These are phyloP conservation scores for Fonsecaea pedrosoi DNA, from an alignment of 2,329 filamentous ascomycete genomes.

Conservation along the genomic window DNA sequence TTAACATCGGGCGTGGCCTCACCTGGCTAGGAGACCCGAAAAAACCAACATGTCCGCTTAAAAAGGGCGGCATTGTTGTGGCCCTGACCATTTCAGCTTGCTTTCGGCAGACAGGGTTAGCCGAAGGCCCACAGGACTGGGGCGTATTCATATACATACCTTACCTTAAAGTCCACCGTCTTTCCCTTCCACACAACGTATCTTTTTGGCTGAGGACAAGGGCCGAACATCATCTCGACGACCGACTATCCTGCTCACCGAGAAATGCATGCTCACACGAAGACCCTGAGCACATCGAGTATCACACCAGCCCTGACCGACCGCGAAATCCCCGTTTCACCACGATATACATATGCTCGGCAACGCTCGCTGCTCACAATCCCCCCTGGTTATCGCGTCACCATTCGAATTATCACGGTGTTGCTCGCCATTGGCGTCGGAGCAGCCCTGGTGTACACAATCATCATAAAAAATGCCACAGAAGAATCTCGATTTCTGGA, in stretches of 20 bases:
- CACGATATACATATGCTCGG: constrained; percentile 4
- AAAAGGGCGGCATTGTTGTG: neutral
- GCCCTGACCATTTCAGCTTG: neutral
- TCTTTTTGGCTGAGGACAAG: neutral
- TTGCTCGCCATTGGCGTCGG: constrained; percentile 2
- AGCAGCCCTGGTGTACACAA: constrained; percentile 2
- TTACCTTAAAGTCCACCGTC: neutral
- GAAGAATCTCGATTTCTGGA: constrained; percentile 14
- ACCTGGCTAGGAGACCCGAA: neutral
- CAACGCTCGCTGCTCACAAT: constrained; percentile 3
- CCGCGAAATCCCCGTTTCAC: neutral
- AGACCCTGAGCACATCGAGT: constrained; percentile 1
- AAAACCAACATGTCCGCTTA: neutral
- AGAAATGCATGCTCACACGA: constrained; percentile 11
- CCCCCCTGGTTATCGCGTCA: constrained; percentile 8
- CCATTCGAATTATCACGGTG: constrained; percentile 7
- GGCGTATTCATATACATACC: neutral
- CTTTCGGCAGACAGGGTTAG: neutral
- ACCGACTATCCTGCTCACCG: neutral
- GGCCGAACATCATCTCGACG: neutral
- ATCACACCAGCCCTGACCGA: neutral
- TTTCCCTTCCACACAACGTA: neutral
- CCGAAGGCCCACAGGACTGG: neutral
- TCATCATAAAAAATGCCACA: constrained; percentile 15
- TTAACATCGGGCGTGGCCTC: neutral